Percentiles rank a stretch among this genome's conserved stretches.
Conservation (phyloP, 2,329 filamentous ascomycete species). For the Cladosporium colombiae region DNA sequence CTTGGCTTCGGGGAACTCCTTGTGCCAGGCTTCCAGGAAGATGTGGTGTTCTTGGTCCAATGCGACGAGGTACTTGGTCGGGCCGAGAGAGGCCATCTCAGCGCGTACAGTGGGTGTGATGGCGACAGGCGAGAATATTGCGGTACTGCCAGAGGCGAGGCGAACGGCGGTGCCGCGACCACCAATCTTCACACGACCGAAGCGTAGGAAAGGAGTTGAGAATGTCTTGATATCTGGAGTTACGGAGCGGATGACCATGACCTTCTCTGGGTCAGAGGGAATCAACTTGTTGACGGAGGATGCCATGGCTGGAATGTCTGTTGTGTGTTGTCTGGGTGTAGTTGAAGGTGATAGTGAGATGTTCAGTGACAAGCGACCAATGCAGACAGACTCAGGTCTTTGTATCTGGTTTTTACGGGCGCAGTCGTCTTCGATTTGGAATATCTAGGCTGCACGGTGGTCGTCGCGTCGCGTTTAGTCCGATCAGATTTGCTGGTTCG, state of each 20-base stretch:
- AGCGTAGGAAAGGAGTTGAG: slow-evolving; percentile 81
- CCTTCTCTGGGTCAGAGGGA: slow-evolving; percentile 68
- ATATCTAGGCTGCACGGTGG: not conserved
- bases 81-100: slow-evolving; percentile 58
- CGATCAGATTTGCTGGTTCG: not conserved
- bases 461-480: not conserved
- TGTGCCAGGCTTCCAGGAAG: slow-evolving; percentile 82
- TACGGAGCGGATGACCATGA: slow-evolving; percentile 88
- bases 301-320: slow-evolving; percentile 31
- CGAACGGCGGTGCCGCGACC: slow-evolving; percentile 84
- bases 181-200: slow-evolving; percentile 77
- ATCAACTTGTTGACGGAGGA: slow-evolving; percentile 40
- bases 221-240: slow-evolving; percentile 76
- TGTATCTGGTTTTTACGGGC: not conserved
- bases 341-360: not conserved
- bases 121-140: slow-evolving; percentile 88
- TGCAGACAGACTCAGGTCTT: not conserved
- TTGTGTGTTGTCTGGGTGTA: not conserved
- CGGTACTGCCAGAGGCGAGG: slow-evolving; percentile 73
- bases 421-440: slow-evolving; percentile 12
- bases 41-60: slow-evolving; percentile 94
- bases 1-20: slow-evolving; percentile 73
- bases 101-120: slow-evolving; percentile 76
- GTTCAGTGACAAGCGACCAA: not conserved
- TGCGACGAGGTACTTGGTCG: slow-evolving; percentile 81